Evolutionary conservation across 176 grass and related monocot genomes (phyloP).

Genomic region (Panicum miliaceum): DNA sequence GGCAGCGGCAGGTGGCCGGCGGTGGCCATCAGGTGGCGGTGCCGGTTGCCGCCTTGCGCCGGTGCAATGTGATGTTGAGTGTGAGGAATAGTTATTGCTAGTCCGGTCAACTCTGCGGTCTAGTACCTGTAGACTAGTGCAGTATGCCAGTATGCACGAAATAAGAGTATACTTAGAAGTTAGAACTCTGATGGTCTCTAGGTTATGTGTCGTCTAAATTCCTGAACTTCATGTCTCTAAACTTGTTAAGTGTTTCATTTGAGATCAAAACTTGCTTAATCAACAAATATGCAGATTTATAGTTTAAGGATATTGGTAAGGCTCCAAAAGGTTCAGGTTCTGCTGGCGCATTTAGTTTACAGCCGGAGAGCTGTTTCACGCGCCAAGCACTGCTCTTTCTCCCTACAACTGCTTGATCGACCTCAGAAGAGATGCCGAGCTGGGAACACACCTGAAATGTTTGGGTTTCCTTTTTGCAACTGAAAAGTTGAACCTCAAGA

Average conservation of each 20-base stretch:
- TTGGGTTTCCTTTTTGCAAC: no score
- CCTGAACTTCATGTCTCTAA: background rate
- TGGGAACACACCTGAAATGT: no score
- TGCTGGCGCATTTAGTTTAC: background rate
- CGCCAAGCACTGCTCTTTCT: background rate
- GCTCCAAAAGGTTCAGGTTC: background rate
- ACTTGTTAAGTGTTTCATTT: background rate
- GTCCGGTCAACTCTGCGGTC: background rate
- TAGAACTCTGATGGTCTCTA: background rate
- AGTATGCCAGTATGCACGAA: background rate
- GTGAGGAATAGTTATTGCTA: background rate
- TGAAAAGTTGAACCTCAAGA: background rate
- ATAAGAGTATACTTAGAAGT: no score
- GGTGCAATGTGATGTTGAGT: conserved; percentile 31
- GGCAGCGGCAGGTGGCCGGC: background rate
- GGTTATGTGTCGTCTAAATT: background rate
- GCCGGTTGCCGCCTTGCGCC: conserved; percentile 51
- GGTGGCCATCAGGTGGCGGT: background rate
- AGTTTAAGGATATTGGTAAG: background rate
- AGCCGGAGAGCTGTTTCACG: no score
- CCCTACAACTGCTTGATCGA: background rate
- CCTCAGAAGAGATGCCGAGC: background rate
- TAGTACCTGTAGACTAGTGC: background rate
- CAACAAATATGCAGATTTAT: background rate
- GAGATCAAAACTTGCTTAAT: background rate